A percentile compares a stretch with the other conserved stretches of the same genome.
These are phyloP conservation scores for Corylus heterophylla DNA, from an alignment of 306 rosid genomes.

Conservation along the genomic window DNA sequence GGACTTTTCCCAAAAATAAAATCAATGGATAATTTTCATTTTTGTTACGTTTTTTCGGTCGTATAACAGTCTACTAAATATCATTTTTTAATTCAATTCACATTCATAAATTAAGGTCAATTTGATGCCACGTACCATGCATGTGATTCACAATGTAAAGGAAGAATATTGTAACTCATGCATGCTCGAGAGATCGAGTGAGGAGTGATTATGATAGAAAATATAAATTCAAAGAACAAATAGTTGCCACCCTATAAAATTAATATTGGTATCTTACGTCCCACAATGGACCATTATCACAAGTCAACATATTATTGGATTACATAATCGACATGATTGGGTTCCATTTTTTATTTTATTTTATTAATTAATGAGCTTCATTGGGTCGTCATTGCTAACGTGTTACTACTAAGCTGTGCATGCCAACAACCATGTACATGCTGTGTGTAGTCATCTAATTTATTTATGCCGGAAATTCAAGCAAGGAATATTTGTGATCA, in stretches of 20 bases:
- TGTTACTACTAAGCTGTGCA: not conserved
- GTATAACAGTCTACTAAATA: too few relatives aligned
- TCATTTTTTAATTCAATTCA: too few relatives aligned
- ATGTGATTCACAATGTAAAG: too few relatives aligned
- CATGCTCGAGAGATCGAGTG: too few relatives aligned
- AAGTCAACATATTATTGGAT: not conserved
- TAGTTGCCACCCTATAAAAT: not conserved
- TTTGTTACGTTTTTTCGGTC: too few relatives aligned
- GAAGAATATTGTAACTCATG: too few relatives aligned
- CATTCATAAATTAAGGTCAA: not conserved
- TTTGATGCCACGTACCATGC: not conserved
- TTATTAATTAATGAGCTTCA: not conserved
- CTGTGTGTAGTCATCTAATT: slow-evolving; percentile 7
- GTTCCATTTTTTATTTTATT: not conserved
- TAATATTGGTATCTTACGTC: not conserved
- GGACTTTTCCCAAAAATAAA: too few relatives aligned
- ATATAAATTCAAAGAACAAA: not conserved
- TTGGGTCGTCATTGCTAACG: slow-evolving; percentile 38
- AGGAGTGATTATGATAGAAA: too few relatives aligned
- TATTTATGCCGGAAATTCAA: not conserved
- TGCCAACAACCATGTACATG: slow-evolving; percentile 7
- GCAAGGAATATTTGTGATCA: not conserved
- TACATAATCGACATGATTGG: not conserved
- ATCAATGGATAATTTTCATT: too few relatives aligned
- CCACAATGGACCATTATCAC: not conserved